Percentiles rank a stretch among this genome's conserved stretches.
phyloP scores from a whole-genome alignment of 257 asterid genomes.

The Solanum stenotomum region DNA sequence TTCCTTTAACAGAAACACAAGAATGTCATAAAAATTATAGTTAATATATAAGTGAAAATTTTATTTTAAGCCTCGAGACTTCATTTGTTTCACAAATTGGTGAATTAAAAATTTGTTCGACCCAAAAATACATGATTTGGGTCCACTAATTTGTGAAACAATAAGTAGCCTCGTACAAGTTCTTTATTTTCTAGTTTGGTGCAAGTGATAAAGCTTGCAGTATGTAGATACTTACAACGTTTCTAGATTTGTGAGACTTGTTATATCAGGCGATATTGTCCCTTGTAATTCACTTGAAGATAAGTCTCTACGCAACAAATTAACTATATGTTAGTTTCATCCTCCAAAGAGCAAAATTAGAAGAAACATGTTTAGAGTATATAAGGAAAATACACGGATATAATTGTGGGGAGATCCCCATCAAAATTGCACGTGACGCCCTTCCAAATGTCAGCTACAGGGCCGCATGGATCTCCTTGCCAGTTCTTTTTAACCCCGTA shows the following conservation, averaged over 20 bases:
- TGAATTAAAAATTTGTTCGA: not conserved
- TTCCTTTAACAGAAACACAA: conserved; percentile 3
- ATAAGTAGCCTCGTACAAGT: not conserved
- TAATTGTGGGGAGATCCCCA: not conserved
- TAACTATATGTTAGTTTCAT: not conserved
- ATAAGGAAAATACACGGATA: not conserved
- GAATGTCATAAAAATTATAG: not conserved
- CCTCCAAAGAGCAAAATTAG: not conserved
- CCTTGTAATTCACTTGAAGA: conserved; percentile 3
- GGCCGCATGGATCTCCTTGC: conserved; percentile 25
- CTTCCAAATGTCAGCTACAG: not conserved
- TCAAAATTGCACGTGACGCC: conserved; percentile 7
- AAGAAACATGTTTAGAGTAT: not conserved
- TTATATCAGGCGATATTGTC: not conserved
- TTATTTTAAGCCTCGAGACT: not conserved
- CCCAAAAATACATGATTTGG: not conserved
- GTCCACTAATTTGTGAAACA: not conserved
- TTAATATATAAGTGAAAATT: not conserved
- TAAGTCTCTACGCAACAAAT: conserved; percentile 2
- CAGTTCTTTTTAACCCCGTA: conserved; percentile 5
- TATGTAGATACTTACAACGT: conserved; percentile 3
- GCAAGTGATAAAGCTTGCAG: not conserved
- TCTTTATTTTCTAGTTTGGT: not conserved
- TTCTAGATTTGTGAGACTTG: not conserved
- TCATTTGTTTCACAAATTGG: not conserved